Conservation (phyloP, 2,329 filamentous ascomycete species). For the Colletotrichum theobromicola region DNA sequence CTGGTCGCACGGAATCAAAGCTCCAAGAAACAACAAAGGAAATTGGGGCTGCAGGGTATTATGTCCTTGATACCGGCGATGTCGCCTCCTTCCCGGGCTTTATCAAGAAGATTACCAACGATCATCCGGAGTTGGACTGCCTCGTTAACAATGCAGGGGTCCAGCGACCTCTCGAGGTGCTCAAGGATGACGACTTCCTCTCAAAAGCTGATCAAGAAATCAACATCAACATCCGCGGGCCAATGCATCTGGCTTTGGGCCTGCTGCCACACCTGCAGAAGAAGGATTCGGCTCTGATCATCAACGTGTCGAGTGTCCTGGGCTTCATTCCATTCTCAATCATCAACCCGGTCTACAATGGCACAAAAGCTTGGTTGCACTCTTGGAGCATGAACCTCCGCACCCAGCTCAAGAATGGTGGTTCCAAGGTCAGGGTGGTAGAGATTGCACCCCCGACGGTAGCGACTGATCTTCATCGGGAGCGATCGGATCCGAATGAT, state of each 20-base stretch:
- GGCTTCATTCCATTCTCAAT: conserved; percentile 57
- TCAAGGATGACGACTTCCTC: conserved; percentile 47
- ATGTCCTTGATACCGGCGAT: conserved; percentile 55
- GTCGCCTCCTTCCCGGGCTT: conserved; percentile 48
- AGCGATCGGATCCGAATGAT: conserved; percentile 59
- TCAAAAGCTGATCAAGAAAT: conserved; percentile 60
- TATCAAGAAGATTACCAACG: conserved; percentile 44
- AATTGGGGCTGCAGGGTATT: conserved; percentile 54
- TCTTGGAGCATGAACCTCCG: conserved; percentile 62
- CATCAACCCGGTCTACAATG: conserved; percentile 64
- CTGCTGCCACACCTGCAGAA: conserved; percentile 55
- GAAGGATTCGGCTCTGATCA: conserved; percentile 45
- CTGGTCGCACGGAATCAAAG: conserved; percentile 59
- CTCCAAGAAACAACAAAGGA: conserved; percentile 46
- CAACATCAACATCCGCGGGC: conserved; percentile 62
- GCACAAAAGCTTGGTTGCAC: conserved; percentile 63
- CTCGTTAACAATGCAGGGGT: conserved; percentile 66
- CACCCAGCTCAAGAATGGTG: conserved; percentile 47
- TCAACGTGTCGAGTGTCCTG: conserved; percentile 60
- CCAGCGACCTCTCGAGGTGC: conserved; percentile 55
- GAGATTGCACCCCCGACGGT: conserved; percentile 63
- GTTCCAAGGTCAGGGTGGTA: conserved; percentile 50
- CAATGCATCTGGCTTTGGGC: conserved; percentile 57
- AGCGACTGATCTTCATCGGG: conserved; percentile 59
- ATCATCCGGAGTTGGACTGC: conserved; percentile 58